These are phyloP conservation scores for Sporobolomyces pararoseus DNA, from an alignment of 768 basidiomycete genomes.

Conservation along the genomic window DNA sequence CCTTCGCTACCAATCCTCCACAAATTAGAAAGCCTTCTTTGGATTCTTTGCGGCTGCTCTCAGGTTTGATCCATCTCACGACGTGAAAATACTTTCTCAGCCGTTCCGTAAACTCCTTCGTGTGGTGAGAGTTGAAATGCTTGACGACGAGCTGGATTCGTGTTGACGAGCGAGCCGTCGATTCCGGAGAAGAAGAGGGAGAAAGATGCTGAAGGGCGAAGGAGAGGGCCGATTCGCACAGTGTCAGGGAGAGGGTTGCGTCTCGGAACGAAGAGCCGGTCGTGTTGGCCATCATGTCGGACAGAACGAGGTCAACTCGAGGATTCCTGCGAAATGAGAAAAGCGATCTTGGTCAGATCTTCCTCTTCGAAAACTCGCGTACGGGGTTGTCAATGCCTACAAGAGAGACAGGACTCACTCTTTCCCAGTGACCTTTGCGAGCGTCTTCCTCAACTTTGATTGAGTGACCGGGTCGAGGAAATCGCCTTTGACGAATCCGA, in stretches of 20 bases:
- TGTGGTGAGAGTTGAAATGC: slow-evolving; percentile 23
- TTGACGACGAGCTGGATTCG: slow-evolving; percentile 22
- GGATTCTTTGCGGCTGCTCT: slow-evolving; percentile 71
- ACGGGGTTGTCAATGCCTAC: no score
- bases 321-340: slow-evolving; percentile 25
- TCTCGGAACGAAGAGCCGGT: slow-evolving; percentile 69
- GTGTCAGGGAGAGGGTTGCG: slow-evolving; percentile 63
- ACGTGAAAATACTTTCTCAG: slow-evolving; percentile 64
- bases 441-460: slow-evolving; percentile 50
- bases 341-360: slow-evolving; percentile 19
- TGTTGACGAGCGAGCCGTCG: background rate
- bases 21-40: slow-evolving; percentile 85
- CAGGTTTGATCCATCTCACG: slow-evolving; percentile 72
- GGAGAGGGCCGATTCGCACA: slow-evolving; percentile 67
- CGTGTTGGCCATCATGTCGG: slow-evolving; percentile 84
- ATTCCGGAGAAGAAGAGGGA: slow-evolving; percentile 51
- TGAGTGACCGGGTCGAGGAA: slow-evolving; percentile 64
- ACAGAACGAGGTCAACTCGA: slow-evolving; percentile 74
- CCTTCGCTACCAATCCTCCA: slow-evolving; percentile 56
- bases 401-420: no score
- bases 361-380: no score
- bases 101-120: slow-evolving; percentile 46
- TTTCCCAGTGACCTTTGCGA: background rate
- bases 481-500: slow-evolving; percentile 69
- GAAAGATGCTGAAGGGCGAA: slow-evolving; percentile 60